phyloP scores from a whole-genome alignment of 139 green algal species.

The Haematococcus sp. region DNA sequence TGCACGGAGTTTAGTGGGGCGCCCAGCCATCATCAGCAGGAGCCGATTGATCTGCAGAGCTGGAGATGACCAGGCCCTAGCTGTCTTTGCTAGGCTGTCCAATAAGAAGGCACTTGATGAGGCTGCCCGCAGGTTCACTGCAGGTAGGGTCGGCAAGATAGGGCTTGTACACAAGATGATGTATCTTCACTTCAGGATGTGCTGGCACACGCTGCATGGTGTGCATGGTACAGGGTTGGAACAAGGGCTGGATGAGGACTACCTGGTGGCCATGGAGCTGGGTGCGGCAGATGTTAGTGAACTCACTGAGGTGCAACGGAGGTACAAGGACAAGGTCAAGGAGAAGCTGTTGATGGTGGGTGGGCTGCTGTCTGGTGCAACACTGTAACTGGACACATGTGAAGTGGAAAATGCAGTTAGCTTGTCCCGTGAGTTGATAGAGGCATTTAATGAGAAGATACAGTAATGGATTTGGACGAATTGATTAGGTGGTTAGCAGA shows the following conservation, averaged over 20 bases:
- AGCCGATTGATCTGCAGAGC: too few relatives aligned
- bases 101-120: slow-evolving; percentile 27
- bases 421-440: too few relatives aligned
- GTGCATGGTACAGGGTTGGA: too few relatives aligned
- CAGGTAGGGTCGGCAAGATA: slow-evolving; percentile 10
- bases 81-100: slow-evolving; percentile 14
- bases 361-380: too few relatives aligned
- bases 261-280: slow-evolving; percentile 67
- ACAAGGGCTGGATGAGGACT: slow-evolving; percentile 62
- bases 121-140: slow-evolving; percentile 27
- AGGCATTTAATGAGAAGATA: too few relatives aligned
- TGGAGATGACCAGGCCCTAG: not conserved
- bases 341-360: slow-evolving; percentile 60
- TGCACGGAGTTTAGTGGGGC: too few relatives aligned
- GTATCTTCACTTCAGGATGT: not conserved
- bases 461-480: too few relatives aligned
- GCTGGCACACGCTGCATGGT: not conserved
- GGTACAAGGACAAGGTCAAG: slow-evolving; percentile 81
- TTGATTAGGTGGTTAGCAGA: too few relatives aligned
- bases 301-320: slow-evolving; percentile 52
- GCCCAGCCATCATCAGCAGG: too few relatives aligned
- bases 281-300: slow-evolving; percentile 28
- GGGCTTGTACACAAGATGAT: too few relatives aligned
- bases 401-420: too few relatives aligned
- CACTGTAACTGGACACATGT: too few relatives aligned